Evolutionary conservation across 768 basidiomycete species (phyloP).

Genomic region (Pisolithus albus): DNA sequence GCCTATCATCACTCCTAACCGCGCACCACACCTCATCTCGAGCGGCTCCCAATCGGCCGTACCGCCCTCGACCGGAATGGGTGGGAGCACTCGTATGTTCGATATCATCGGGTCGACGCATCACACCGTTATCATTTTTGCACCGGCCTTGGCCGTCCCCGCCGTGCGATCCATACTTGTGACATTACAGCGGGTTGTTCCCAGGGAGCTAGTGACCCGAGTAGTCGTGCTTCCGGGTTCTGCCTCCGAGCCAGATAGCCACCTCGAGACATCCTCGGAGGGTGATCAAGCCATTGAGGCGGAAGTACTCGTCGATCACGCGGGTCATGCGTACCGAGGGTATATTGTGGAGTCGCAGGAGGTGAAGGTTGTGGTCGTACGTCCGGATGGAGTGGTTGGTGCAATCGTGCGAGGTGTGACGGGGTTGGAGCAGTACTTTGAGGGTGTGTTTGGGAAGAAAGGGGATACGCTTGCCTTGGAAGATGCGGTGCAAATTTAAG

Average conservation of each 20-base stretch:
- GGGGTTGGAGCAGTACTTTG: not conserved
- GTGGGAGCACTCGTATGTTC: not conserved
- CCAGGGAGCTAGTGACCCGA: not conserved
- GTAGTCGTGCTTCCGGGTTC: not conserved
- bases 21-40: too few relatives aligned
- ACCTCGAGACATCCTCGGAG: not conserved
- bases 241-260: too few relatives aligned
- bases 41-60: too few relatives aligned
- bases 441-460: slow-evolving; percentile 12
- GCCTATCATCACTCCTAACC: too few relatives aligned
- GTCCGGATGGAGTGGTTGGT: slow-evolving; percentile 39
- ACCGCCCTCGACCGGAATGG: too few relatives aligned
- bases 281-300: not conserved
- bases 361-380: slow-evolving; percentile 18
- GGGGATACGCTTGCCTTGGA: too few relatives aligned
- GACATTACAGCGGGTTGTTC: not conserved
- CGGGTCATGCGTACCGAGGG: not conserved
- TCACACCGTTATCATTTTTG: slow-evolving; percentile 40
- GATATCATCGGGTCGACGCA: slow-evolving; percentile 2
- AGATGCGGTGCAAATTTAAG: too few relatives aligned
- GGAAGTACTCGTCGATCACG: not conserved
- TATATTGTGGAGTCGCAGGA: not conserved
- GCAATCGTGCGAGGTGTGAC: slow-evolving; percentile 23
- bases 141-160: slow-evolving; percentile 6
- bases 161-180: not conserved